Evolutionary conservation across 139 green algal species (phyloP).

Genomic region (Medakamo hakoo): DNA sequence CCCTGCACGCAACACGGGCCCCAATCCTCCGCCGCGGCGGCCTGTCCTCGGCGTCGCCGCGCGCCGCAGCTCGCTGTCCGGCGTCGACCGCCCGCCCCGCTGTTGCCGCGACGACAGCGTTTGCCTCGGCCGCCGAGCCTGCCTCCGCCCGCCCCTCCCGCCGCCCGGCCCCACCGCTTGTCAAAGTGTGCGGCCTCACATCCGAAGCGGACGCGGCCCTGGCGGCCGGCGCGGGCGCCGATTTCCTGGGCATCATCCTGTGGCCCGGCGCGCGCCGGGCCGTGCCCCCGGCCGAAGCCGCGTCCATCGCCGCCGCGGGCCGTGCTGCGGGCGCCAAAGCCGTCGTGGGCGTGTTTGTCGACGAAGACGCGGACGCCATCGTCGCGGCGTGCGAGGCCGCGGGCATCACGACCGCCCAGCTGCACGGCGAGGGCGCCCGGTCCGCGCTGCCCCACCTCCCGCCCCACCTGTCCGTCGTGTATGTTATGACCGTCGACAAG

Average conservation of each 20-base stretch:
- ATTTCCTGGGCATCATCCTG: constrained; percentile 66
- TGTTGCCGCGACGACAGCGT: no score
- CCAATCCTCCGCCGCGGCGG: no score
- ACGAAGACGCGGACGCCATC: constrained; percentile 56
- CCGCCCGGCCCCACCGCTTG: neutral
- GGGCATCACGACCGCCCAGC: constrained; percentile 37
- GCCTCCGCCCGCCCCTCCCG: no score
- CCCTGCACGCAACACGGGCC: no score
- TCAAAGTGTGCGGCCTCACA: constrained; percentile 70
- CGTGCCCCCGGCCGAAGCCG: constrained; percentile 30
- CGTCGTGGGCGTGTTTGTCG: constrained; percentile 73
- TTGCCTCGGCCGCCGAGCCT: no score
- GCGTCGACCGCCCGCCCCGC: no score
- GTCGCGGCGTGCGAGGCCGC: constrained; percentile 19
- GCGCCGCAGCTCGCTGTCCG: no score
- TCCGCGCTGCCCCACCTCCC: constrained; percentile 16
- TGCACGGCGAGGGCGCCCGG: constrained; percentile 44
- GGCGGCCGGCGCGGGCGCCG: constrained; percentile 29
- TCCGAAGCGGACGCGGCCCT: constrained; percentile 37
- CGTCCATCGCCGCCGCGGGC: constrained; percentile 34
- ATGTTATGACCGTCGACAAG: constrained; percentile 44
- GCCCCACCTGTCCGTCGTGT: constrained; percentile 34
- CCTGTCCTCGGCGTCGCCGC: no score
- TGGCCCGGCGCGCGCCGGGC: constrained; percentile 63
- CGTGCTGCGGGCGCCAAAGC: constrained; percentile 21